A percentile compares a stretch with the other conserved stretches of the same genome.
Evolutionary conservation across 257 asterid genomes (phyloP).

Genomic region (Schizonepeta tenuifolia): DNA sequence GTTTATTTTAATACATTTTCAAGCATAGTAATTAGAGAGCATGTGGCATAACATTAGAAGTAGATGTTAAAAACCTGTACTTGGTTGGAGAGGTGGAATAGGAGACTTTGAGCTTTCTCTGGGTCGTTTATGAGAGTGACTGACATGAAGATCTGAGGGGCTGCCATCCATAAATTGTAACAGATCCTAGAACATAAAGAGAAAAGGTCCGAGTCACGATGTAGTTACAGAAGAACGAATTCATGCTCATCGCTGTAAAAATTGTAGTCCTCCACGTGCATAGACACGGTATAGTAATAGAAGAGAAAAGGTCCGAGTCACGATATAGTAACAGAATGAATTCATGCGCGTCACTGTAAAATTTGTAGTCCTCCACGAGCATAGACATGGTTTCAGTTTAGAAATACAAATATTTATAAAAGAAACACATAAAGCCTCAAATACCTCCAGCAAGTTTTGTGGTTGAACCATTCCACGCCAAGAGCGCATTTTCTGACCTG

Average conservation of each 20-base stretch:
- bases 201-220: slow-evolving; percentile 25
- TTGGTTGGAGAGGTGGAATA: slow-evolving; percentile 40
- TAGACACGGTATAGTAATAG: not conserved
- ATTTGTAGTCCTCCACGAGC: slow-evolving; percentile 16
- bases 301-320: slow-evolving; percentile 29
- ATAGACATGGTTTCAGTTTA: not conserved
- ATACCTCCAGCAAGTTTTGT: slow-evolving; percentile 88
- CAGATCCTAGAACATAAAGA: slow-evolving; percentile 68
- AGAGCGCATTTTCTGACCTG: slow-evolving; percentile 94
- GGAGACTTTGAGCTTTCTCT: slow-evolving; percentile 69
- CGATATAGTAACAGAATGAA: slow-evolving; percentile 4
- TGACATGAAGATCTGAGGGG: slow-evolving; percentile 81
- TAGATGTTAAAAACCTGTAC: slow-evolving; percentile 32
- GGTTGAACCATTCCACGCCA: slow-evolving; percentile 99
- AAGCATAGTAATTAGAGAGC: slow-evolving; percentile 4
- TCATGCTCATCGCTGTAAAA: slow-evolving; percentile 1
- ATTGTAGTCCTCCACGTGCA: slow-evolving; percentile 19
- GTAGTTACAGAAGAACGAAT: not conserved
- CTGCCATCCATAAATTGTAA: slow-evolving; percentile 83
- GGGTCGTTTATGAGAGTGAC: slow-evolving; percentile 81
- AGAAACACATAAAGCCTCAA: slow-evolving; percentile 18
- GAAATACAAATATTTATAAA: not conserved
- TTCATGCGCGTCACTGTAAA: slow-evolving; percentile 4
- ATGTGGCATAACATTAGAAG: not conserved
- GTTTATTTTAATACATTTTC: not conserved